Conservation (phyloP, 2,329 filamentous ascomycete genomes). For the Colletotrichum tanaceti region DNA sequence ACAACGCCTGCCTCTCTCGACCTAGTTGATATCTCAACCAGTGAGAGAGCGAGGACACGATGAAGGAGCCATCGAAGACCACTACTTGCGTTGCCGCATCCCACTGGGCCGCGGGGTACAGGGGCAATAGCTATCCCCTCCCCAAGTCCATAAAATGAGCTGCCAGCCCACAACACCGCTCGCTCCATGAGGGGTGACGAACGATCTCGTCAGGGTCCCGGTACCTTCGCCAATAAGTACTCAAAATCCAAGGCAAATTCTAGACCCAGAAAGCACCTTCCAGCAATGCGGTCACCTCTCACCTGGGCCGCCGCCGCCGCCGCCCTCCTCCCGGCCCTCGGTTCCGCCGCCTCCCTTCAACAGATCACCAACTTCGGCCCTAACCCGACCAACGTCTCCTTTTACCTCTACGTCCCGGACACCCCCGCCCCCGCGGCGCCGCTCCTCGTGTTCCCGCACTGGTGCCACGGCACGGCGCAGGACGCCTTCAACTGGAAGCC, state of each 20-base stretch:
- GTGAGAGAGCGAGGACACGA: background rate
- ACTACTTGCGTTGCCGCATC: background rate
- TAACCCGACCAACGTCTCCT: slow-evolving; percentile 62
- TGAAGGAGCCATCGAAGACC: background rate
- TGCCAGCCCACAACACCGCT: background rate
- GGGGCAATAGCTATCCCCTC: background rate
- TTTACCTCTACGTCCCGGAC: slow-evolving; percentile 64
- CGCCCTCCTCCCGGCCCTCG: slow-evolving; percentile 21
- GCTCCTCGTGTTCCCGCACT: slow-evolving; percentile 67
- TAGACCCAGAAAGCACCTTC: fast-evolving
- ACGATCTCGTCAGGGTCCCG: background rate
- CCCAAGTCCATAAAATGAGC: slow-evolving; percentile 8
- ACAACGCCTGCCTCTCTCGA: slow-evolving; percentile 9
- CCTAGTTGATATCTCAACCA: background rate
- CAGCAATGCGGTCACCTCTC: background rate
- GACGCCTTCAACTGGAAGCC: slow-evolving; percentile 62
- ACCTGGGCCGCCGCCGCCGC: slow-evolving; percentile 5
- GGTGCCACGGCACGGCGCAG: slow-evolving; percentile 65
- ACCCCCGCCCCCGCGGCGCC: slow-evolving; percentile 57
- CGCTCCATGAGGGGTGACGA: too few species aligned
- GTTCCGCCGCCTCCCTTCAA: slow-evolving; percentile 33
- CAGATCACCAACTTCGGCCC: slow-evolving; percentile 50
- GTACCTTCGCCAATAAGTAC: background rate
- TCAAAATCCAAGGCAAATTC: background rate
- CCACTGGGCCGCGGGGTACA: background rate